A percentile compares a stretch with the other conserved stretches of the same genome.
Conservation (phyloP, 176 grass and related monocot genomes). For the Phoenix roebelenii region DNA sequence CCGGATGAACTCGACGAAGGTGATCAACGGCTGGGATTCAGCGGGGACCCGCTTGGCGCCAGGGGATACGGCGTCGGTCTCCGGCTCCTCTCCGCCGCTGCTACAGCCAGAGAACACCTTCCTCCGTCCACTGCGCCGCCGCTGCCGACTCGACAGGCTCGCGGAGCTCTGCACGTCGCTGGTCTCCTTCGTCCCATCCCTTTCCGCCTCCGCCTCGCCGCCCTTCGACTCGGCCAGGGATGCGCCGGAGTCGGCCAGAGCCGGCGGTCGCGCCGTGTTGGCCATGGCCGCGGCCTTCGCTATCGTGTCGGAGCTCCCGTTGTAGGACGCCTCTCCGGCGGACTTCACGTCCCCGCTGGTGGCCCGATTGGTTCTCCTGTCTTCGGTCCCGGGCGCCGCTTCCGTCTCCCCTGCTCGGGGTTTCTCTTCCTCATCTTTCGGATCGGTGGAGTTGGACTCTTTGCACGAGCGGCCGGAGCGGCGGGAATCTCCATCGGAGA, state of each 20-base stretch:
- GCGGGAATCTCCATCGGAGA: constrained; percentile 44
- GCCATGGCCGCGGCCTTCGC: background rate
- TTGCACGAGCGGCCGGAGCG: constrained; percentile 59
- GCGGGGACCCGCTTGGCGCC: constrained; percentile 9
- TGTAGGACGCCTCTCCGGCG: constrained; percentile 21
- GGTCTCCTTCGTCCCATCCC: background rate
- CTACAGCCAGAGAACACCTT: background rate
- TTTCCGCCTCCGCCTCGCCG: background rate
- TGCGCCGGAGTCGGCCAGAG: constrained; percentile 39
- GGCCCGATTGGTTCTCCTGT: background rate
- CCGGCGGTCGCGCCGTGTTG: background rate
- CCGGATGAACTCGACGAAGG: constrained; percentile 47
- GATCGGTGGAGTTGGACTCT: constrained; percentile 83
- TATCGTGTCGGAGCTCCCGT: constrained; percentile 13
- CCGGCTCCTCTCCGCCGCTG: background rate
- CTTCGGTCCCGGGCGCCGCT: background rate
- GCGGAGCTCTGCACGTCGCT: constrained; percentile 12
- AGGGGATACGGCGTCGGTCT: constrained; percentile 14
- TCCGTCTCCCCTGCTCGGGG: background rate
- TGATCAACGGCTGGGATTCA: constrained; percentile 42
- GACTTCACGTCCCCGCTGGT: background rate
- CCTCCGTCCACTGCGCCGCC: background rate
- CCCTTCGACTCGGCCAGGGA: constrained; percentile 63
- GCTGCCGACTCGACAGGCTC: background rate
- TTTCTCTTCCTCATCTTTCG: constrained; percentile 27